Base-by-base conservation (phyloP, 2,329 filamentous ascomycete genomes). In the Diaporthe ilicicola region DNA sequence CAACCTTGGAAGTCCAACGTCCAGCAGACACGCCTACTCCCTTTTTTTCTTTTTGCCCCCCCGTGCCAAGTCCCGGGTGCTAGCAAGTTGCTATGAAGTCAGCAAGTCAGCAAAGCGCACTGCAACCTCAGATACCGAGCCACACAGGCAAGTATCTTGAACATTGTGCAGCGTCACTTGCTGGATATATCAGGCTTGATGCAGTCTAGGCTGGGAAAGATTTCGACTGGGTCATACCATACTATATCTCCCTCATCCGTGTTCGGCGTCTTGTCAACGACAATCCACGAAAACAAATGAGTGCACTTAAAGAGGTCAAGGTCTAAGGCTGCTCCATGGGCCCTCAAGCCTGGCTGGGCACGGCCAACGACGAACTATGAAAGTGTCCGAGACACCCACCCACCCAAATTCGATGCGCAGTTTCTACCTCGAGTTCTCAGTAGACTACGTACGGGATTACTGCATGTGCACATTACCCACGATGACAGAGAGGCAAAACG, bases 81-180 rank as follows among this genome's bases (percentile, higher is more conserved):
- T n/a, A 61, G 17, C 24, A 19, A 29, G 39, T 15, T 13, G 39
- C 39, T 13, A 22, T 42, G 22, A 19, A 10, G 56, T 62, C 59
- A 62, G 59, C 59, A 62, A 19, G 59, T 48, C 59, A 61, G 56
- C 56, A 61, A 24, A 46, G 24, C 10, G 32, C 32, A 34, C 4
- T 34, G 32, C 32, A 34, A 34, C 32, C 32, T 34, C 32, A 34
- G 4, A 34, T 34, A 34, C 32, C 32, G 32, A 34, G 32, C 32
- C 32, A 5, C 9, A 34, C 32, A 5, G 4, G 32, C 32, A 34
- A 34, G 32, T 9, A 34, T 34, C 32, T 34, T n/a, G 39, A 13
- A 34, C 17, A 12, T 12, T 9, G 12, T 61, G 39, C 55, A 29
- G 24, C 24, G 3, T 61, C 17, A 15, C 27, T n/a, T 59, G 24